phyloP scores from a whole-genome alignment of 1,139 yeast genomes.

The Suhomyces guaymorum region DNA sequence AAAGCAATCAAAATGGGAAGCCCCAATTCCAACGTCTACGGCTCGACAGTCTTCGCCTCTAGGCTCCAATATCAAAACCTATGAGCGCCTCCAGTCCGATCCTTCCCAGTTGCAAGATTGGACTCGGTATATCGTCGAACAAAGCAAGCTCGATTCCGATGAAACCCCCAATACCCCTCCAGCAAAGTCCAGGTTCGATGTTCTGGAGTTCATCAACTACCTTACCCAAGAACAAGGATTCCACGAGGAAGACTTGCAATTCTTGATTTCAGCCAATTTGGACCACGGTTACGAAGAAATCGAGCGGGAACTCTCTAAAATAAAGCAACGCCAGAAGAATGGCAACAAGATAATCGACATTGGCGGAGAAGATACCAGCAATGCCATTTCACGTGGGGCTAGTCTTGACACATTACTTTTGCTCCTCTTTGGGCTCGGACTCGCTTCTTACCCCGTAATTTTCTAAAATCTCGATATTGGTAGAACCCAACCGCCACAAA shows the following conservation, averaged over 20 bases:
- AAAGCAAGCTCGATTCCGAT: constrained; percentile 5
- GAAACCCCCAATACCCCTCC: constrained; percentile 2
- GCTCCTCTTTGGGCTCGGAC: not conserved
- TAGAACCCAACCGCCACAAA: constrained; percentile 69
- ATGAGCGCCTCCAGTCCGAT: constrained; percentile 26
- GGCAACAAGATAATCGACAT: constrained; percentile 28
- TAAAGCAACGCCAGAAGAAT: constrained; percentile 20
- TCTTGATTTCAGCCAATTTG: constrained; percentile 26
- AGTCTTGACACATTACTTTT: not conserved
- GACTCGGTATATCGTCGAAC: constrained; percentile 27
- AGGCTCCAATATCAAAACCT: constrained; percentile 24
- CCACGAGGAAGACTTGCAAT: constrained; percentile 27
- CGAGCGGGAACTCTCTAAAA: constrained; percentile 37
- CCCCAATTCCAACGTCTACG: not conserved
- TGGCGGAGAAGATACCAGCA: constrained; percentile 33
- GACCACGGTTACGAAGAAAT: constrained; percentile 43
- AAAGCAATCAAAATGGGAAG: not conserved
- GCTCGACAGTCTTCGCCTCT: constrained; percentile 1
- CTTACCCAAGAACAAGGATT: constrained; percentile 35
- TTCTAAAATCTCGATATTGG: constrained; percentile 52
- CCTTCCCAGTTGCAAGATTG: constrained; percentile 27
- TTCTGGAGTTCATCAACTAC: constrained; percentile 32
- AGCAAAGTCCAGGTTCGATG: constrained; percentile 19
- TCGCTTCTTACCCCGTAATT: constrained; percentile 6
- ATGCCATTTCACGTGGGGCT: not conserved